A percentile compares a stretch with the other conserved stretches of the same genome.
Conservation (phyloP, 169 alveolate species). For the Plasmodium yoelii region DNA sequence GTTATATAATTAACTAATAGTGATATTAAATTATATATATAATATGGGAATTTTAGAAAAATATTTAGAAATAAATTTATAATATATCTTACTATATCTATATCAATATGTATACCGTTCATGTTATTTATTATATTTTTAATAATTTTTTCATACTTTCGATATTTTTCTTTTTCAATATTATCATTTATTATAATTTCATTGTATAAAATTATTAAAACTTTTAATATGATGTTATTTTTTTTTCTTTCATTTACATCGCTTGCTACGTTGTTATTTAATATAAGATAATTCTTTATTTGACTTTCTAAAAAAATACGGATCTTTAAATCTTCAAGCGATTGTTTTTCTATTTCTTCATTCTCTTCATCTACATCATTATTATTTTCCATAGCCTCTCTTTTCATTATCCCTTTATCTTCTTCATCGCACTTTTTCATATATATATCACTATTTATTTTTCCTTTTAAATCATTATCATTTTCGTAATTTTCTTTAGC, state of each 20-base stretch:
- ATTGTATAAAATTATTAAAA: slow-evolving; percentile 36
- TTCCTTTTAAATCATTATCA: background rate
- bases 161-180: slow-evolving; percentile 57
- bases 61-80: slow-evolving; percentile 41
- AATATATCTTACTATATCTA: slow-evolving; percentile 49
- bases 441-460: background rate
- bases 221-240: slow-evolving; percentile 58
- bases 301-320: slow-evolving; percentile 24
- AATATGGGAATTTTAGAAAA: slow-evolving; percentile 52
- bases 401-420: background rate
- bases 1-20: slow-evolving; percentile 73
- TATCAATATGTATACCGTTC: slow-evolving; percentile 73
- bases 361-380: background rate
- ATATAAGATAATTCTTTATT: slow-evolving; percentile 32
- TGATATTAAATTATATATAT: slow-evolving; percentile 66
- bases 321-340: slow-evolving; percentile 5
- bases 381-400: background rate
- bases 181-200: slow-evolving; percentile 33
- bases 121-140: slow-evolving; percentile 56
- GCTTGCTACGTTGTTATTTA: slow-evolving; percentile 32
- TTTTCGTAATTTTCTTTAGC: background rate
- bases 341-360: background rate
- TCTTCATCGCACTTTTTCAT: background rate
- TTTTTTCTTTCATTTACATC: slow-evolving; percentile 76
- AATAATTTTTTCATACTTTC: slow-evolving; percentile 48